Percentiles rank a stretch among this genome's conserved stretches.
Evolutionary conservation across 805 yeast genomes (phyloP).

Genomic region (Millerozyma miso): DNA sequence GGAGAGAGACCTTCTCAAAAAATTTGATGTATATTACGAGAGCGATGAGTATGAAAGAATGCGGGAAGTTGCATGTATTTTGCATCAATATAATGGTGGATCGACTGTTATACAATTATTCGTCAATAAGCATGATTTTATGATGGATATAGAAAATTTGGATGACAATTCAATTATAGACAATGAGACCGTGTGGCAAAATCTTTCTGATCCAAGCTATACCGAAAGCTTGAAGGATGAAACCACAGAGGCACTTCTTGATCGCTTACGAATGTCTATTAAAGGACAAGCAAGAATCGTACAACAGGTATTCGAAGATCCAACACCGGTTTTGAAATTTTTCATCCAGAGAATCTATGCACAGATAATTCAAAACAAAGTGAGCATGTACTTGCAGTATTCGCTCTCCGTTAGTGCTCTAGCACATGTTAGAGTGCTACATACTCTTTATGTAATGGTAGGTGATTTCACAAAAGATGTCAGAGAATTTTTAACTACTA

Average conservation of each 20-base stretch:
- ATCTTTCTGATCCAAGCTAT: constrained; percentile 55
- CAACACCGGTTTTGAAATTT: constrained; percentile 61
- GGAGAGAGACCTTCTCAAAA: constrained; percentile 66
- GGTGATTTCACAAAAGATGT: constrained; percentile 61
- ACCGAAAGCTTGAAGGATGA: constrained; percentile 48
- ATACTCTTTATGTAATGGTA: constrained; percentile 57
- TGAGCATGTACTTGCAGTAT: constrained; percentile 54
- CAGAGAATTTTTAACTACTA: constrained; percentile 52
- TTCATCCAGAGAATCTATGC: constrained; percentile 75
- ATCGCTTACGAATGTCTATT: constrained; percentile 52
- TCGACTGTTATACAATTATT: constrained; percentile 75
- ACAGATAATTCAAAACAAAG: constrained; percentile 57
- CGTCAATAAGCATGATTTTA: constrained; percentile 73
- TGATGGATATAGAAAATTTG: constrained; percentile 47
- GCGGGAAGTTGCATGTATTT: constrained; percentile 69
- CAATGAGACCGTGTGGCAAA: constrained; percentile 53
- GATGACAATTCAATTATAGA: constrained; percentile 29
- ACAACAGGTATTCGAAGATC: constrained; percentile 66
- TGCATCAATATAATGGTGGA: constrained; percentile 82
- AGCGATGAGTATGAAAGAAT: constrained; percentile 64
- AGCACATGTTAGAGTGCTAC: constrained; percentile 73
- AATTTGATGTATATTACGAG: constrained; percentile 71
- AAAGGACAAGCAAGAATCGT: constrained; percentile 72
- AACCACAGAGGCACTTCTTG: constrained; percentile 48
- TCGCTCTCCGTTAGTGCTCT: constrained; percentile 62